These are phyloP conservation scores for Jimgerdemannia flammicorona DNA, from an alignment of 192 early-diverging fungal species.

Conservation along the genomic window DNA sequence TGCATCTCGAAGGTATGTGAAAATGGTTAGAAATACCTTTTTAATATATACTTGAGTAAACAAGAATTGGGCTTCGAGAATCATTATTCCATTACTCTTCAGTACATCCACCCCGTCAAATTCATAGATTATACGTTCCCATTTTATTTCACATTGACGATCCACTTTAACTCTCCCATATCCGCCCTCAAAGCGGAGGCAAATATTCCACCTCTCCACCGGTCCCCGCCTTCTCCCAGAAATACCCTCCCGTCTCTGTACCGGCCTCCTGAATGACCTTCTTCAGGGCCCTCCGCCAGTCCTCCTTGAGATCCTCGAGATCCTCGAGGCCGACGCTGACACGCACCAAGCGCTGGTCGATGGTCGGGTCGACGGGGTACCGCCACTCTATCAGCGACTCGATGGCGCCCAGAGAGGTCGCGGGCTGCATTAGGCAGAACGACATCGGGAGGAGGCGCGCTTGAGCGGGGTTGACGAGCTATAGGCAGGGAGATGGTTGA, in stretches of 20 bases:
- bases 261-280: slow-evolving; percentile 13
- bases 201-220: no score
- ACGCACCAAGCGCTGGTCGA: slow-evolving; percentile 47
- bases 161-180: no score
- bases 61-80: no score
- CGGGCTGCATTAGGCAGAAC: slow-evolving; percentile 44
- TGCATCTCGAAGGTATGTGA: no score
- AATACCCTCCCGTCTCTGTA: not conserved
- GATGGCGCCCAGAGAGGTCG: slow-evolving; percentile 64
- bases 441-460: slow-evolving; percentile 42
- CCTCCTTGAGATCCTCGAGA: slow-evolving; percentile 58
- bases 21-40: no score
- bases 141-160: no score
- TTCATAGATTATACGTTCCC: no score
- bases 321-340: slow-evolving; percentile 67
- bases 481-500: not conserved
- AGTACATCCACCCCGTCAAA: no score
- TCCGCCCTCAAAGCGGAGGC: no score
- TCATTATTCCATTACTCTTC: no score
- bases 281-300: slow-evolving; percentile 48
- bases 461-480: slow-evolving; percentile 38
- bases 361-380: slow-evolving; percentile 32
- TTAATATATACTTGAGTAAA: no score
- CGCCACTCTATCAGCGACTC: slow-evolving; percentile 73
- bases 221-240: no score